These are phyloP conservation scores for Sclerotinia subarctica DNA, from an alignment of 2,329 filamentous ascomycete species.

Conservation along the genomic window DNA sequence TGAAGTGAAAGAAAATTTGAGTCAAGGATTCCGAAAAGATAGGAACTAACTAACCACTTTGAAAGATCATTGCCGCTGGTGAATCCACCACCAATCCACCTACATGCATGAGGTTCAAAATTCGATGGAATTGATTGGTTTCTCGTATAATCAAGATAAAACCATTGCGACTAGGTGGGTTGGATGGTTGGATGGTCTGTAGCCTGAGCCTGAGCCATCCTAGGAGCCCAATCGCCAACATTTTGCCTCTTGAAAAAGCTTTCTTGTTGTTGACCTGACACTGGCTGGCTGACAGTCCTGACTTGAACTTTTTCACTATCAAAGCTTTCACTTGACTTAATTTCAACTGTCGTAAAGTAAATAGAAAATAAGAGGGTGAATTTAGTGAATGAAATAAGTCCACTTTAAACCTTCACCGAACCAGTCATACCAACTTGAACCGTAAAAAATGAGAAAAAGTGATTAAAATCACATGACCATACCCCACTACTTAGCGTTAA, in stretches of 20 bases:
- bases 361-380: neutral
- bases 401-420: neutral
- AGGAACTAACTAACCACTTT: neutral
- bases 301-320: neutral
- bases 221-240: constrained; percentile 12
- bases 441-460: neutral
- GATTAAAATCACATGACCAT: neutral
- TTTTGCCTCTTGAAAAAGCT: neutral
- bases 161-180: neutral
- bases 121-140: neutral
- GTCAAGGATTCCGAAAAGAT: neutral
- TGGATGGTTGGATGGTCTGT: neutral
- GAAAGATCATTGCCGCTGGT: neutral
- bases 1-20: constrained; percentile 2
- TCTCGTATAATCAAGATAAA: constrained; percentile 1
- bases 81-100: neutral
- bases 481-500: constrained; percentile 18
- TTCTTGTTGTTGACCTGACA: neutral
- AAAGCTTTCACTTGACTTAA: neutral
- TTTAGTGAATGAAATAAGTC: neutral
- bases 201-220: constrained; percentile 4
- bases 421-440: neutral
- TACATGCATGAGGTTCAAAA: neutral
- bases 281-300: neutral
- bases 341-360: neutral